Conservation (phyloP, 306 rosid species). For the Prunus dulcis region DNA sequence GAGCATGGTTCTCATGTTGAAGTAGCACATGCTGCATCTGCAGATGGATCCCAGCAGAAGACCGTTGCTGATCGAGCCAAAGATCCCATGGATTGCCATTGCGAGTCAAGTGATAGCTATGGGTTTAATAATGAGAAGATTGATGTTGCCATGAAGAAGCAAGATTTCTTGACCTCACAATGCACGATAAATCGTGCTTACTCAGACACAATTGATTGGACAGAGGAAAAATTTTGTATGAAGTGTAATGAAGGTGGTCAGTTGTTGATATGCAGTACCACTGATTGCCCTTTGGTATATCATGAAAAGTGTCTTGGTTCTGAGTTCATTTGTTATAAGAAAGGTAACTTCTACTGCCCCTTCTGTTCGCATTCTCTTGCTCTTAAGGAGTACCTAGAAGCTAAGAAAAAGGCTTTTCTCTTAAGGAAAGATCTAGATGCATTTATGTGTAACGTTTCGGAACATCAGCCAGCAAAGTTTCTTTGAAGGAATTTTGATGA, state of each 20-base stretch:
- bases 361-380: constrained; percentile 58
- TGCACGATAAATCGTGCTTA: constrained; percentile 27
- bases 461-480: constrained; percentile 18
- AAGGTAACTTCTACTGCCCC: constrained; percentile 59
- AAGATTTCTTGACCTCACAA: constrained; percentile 40
- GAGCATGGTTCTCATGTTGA: constrained; percentile 27
- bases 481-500: constrained; percentile 20
- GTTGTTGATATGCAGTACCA: constrained; percentile 49
- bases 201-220: constrained; percentile 19
- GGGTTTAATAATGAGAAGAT: constrained; percentile 28
- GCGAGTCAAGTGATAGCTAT: constrained; percentile 32
- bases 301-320: constrained; percentile 62
- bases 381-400: constrained; percentile 53
- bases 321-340: constrained; percentile 31
- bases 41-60: constrained; percentile 26
- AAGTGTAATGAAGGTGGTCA: constrained; percentile 63
- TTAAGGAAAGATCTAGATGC: constrained; percentile 44
- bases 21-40: constrained; percentile 20
- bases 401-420: constrained; percentile 50
- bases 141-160: constrained; percentile 36
- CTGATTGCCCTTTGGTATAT: constrained; percentile 55
- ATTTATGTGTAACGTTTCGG: constrained; percentile 28
- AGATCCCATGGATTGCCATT: constrained; percentile 23
- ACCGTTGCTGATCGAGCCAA: constrained; percentile 29
- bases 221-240: constrained; percentile 41